These are phyloP conservation scores for Neostapfia colusana DNA, from an alignment of 176 grass and related monocot species.

Conservation along the genomic window DNA sequence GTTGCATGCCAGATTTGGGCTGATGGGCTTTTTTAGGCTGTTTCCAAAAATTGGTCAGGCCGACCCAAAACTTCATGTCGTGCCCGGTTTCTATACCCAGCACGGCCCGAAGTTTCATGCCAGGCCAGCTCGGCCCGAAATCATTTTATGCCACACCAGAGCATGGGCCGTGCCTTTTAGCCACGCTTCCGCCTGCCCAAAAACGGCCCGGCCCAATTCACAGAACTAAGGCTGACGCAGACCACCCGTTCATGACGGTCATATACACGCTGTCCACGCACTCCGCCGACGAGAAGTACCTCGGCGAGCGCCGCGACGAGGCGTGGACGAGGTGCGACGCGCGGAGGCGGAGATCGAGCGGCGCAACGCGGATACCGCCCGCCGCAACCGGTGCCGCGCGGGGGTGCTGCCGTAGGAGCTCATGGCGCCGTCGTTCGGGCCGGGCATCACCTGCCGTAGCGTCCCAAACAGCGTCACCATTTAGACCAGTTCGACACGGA, in stretches of 20 bases:
- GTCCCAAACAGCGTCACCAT: conserved; percentile 89
- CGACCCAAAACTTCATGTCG: too few relatives aligned
- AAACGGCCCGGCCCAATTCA: too few relatives aligned
- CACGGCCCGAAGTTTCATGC: too few relatives aligned
- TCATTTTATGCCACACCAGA: too few relatives aligned
- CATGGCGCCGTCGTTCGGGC: conserved; percentile 71
- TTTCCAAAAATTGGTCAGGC: too few relatives aligned
- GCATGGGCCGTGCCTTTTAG: too few relatives aligned
- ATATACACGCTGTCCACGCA: conserved; percentile 98
- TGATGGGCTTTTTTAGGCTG: too few relatives aligned
- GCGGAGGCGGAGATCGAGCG: conserved; percentile 77
- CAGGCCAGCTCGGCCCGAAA: too few relatives aligned
- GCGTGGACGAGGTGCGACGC: conserved; percentile 63
- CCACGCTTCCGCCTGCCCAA: too few relatives aligned
- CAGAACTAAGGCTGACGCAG: too few relatives aligned
- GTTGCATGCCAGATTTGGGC: too few relatives aligned
- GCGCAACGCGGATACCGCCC: conserved; percentile 54
- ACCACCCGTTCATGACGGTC: conserved; percentile 91
- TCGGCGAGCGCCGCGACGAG: conserved; percentile 69
- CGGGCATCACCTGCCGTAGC: conserved; percentile 85
- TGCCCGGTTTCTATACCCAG: too few relatives aligned
- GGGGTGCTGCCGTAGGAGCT: conserved; percentile 93
- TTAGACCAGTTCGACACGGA: conserved; percentile 22
- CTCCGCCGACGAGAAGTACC: conserved; percentile 90
- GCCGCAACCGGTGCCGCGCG: conserved; percentile 75